Evolutionary conservation across 2,329 filamentous ascomycete species (phyloP).

Genomic region (Colletotrichum paranaense): DNA sequence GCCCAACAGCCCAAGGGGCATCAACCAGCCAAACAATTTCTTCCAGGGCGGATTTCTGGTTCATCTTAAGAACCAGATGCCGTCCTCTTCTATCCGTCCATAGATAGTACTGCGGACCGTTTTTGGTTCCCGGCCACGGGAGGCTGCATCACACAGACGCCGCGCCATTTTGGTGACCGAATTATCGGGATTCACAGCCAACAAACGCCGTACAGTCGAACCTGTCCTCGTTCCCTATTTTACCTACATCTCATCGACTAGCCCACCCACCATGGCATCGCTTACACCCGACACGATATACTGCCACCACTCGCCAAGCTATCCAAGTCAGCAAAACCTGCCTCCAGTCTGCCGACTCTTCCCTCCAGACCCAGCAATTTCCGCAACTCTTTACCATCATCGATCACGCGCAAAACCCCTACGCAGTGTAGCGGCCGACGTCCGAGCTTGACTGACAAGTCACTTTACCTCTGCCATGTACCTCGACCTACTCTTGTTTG

Average conservation of each 20-base stretch:
- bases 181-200: neutral
- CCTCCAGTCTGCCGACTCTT: neutral
- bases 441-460: neutral
- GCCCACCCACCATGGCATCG: neutral
- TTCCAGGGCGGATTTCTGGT: neutral
- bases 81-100: neutral
- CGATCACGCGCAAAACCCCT: neutral
- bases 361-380: constrained; percentile 11
- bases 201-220: neutral
- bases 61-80: constrained; percentile 29
- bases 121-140: constrained; percentile 15
- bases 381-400: neutral
- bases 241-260: neutral
- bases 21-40: neutral
- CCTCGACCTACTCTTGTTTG: neutral
- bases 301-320: constrained; percentile 3
- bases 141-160: neutral
- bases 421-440: neutral
- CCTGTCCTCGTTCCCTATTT: neutral
- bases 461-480: constrained; percentile 4
- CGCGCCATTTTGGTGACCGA: neutral
- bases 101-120: constrained; percentile 1
- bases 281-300: neutral
- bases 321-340: constrained; percentile 10
- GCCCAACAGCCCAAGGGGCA: neutral